phyloP scores from a whole-genome alignment of 768 basidiomycete species.

The Auriscalpium microsporum region DNA sequence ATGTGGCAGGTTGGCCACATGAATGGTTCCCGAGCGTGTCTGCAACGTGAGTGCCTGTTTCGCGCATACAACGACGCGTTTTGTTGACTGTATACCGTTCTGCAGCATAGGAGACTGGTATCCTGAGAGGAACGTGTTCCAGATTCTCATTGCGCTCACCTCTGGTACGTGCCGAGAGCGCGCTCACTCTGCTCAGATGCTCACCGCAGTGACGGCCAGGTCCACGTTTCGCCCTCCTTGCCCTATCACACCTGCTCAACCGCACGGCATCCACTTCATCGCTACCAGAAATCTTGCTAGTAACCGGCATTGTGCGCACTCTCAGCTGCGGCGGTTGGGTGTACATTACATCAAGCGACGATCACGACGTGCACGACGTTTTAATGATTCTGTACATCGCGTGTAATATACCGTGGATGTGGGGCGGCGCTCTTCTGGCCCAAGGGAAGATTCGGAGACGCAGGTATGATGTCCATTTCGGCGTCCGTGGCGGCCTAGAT shows the following conservation, averaged over 20 bases:
- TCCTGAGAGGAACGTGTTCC: slow-evolving; percentile 77
- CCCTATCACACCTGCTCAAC: slow-evolving; percentile 54
- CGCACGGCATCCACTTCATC: slow-evolving; percentile 30
- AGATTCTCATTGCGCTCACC: slow-evolving; percentile 80
- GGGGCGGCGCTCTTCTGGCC: slow-evolving; percentile 47
- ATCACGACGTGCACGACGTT: slow-evolving; percentile 78
- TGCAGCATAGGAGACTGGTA: slow-evolving; percentile 87
- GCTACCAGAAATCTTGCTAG: slow-evolving; percentile 40
- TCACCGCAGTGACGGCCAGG: slow-evolving; percentile 28
- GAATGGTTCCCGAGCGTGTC: slow-evolving; percentile 93
- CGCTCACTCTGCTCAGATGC: neutral
- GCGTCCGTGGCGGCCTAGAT: neutral
- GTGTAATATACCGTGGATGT: slow-evolving; percentile 86
- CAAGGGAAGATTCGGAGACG: slow-evolving; percentile 41
- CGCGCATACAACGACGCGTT: neutral
- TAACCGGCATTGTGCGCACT: slow-evolving; percentile 62
- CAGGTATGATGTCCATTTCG: slow-evolving; percentile 33
- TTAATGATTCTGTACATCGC: slow-evolving; percentile 85
- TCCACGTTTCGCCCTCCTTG: slow-evolving; percentile 65
- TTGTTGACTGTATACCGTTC: neutral
- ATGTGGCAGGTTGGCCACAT: slow-evolving; percentile 70
- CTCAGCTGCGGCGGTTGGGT: slow-evolving; percentile 89
- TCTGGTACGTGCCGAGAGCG: slow-evolving; percentile 38
- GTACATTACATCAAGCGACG: slow-evolving; percentile 77
- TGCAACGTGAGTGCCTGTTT: slow-evolving; percentile 49